These are phyloP conservation scores for Onygenales sp. DNA, from an alignment of 2,329 filamentous ascomycete genomes.

Conservation along the genomic window DNA sequence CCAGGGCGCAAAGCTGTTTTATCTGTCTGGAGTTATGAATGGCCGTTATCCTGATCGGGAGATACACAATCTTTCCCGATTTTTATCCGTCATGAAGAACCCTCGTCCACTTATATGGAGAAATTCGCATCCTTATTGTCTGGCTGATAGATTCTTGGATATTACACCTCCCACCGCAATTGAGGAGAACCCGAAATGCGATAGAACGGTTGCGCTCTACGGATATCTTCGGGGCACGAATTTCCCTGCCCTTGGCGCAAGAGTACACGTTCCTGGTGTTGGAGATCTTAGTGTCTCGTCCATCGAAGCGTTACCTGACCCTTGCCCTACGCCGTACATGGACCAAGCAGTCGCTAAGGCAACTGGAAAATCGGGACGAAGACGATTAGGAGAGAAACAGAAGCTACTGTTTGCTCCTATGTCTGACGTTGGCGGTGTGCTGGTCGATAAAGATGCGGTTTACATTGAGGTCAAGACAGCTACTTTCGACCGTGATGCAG, in stretches of 20 bases:
- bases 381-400: constrained; percentile 87
- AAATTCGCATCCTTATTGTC: constrained; percentile 87
- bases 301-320: constrained; percentile 84
- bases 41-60: constrained; percentile 94
- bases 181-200: constrained; percentile 79
- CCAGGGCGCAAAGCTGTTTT: constrained; percentile 93
- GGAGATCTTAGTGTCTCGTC: constrained; percentile 77
- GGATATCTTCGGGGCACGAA: constrained; percentile 94
- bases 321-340: constrained; percentile 87
- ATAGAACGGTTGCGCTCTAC: constrained; percentile 82
- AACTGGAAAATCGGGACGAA: constrained; percentile 69
- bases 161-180: constrained; percentile 88
- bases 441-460: constrained; percentile 94
- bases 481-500: constrained; percentile 59
- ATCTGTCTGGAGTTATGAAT: constrained; percentile 92
- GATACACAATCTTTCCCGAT: constrained; percentile 88
- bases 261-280: constrained; percentile 85
- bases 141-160: constrained; percentile 91
- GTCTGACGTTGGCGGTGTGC: constrained; percentile 91
- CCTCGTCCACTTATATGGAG: constrained; percentile 92
- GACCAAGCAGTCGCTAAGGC: constrained; percentile 78
- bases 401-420: constrained; percentile 94
- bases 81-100: constrained; percentile 98
- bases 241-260: constrained; percentile 73
- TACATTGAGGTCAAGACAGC: constrained; percentile 68